Evolutionary conservation across 2,329 filamentous ascomycete genomes (phyloP).

Genomic region (Nothophoma quercina): DNA sequence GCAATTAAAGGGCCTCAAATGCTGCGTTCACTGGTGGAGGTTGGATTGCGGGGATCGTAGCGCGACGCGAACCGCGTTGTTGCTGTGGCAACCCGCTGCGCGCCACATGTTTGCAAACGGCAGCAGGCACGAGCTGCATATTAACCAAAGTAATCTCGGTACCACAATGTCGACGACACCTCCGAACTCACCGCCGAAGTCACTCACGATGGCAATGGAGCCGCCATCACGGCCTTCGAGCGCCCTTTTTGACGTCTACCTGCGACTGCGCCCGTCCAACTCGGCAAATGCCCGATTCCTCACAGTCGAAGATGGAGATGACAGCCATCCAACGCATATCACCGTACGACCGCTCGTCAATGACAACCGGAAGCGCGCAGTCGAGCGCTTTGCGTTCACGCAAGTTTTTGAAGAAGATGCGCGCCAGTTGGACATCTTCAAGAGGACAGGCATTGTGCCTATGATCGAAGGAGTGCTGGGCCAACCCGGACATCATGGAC

Average conservation of each 20-base stretch:
- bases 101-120: constrained; percentile 16
- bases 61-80: constrained; percentile 10
- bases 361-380: constrained; percentile 81
- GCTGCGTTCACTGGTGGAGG: no score
- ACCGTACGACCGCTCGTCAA: constrained; percentile 71
- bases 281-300: constrained; percentile 68
- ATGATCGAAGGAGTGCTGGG: constrained; percentile 84
- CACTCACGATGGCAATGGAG: constrained; percentile 43
- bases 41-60: not conserved
- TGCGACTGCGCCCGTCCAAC: constrained; percentile 70
- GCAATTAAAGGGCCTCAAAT: no score
- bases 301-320: constrained; percentile 68
- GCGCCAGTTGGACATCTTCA: constrained; percentile 85
- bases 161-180: constrained; percentile 16
- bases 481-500: constrained; percentile 74
- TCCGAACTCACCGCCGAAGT: constrained; percentile 14
- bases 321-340: constrained; percentile 57
- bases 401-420: constrained; percentile 89
- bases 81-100: constrained; percentile 1
- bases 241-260: constrained; percentile 87
- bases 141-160: constrained; percentile 1
- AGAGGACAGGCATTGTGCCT: constrained; percentile 75
- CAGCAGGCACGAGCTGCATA: constrained; percentile 17
- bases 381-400: constrained; percentile 95
- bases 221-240: constrained; percentile 45